Evolutionary conservation across 2,329 filamentous ascomycete genomes (phyloP).

Genomic region (Aureobasidium sp.): DNA sequence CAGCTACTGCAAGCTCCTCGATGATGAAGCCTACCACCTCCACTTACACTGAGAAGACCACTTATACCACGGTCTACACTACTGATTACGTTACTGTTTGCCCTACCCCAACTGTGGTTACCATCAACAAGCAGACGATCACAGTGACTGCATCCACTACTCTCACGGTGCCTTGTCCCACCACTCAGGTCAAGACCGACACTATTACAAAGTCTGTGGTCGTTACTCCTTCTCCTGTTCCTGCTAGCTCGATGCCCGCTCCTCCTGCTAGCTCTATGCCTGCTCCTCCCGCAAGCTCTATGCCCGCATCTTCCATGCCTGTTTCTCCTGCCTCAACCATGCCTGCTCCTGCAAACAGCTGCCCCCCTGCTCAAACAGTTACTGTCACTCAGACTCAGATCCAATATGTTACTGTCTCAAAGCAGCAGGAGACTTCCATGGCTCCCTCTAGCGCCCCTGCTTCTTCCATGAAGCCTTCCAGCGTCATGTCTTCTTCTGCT

Average conservation of each 20-base stretch:
- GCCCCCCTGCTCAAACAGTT: not conserved
- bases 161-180: conserved; percentile 11
- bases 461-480: not conserved
- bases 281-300: not conserved
- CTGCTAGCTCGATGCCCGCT: not conserved
- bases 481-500: not conserved
- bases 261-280: not conserved
- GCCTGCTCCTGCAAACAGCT: not conserved
- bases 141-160: conserved; percentile 14
- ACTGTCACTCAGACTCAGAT: not conserved
- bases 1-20: not conserved
- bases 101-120: conserved; percentile 9
- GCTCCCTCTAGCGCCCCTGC: not conserved
- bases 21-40: not conserved
- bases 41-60: conserved; percentile 3
- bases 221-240: not conserved
- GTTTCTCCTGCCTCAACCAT: not conserved
- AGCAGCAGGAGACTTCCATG: not conserved
- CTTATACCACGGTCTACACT: not conserved
- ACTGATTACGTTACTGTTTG: conserved; percentile 15
- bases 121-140: conserved; percentile 12
- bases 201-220: not conserved
- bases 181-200: not conserved
- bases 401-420: not conserved
- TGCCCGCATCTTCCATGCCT: not conserved